These are phyloP conservation scores for Penicillium corylophilum DNA, from an alignment of 2,329 filamentous ascomycete species.

Conservation along the genomic window DNA sequence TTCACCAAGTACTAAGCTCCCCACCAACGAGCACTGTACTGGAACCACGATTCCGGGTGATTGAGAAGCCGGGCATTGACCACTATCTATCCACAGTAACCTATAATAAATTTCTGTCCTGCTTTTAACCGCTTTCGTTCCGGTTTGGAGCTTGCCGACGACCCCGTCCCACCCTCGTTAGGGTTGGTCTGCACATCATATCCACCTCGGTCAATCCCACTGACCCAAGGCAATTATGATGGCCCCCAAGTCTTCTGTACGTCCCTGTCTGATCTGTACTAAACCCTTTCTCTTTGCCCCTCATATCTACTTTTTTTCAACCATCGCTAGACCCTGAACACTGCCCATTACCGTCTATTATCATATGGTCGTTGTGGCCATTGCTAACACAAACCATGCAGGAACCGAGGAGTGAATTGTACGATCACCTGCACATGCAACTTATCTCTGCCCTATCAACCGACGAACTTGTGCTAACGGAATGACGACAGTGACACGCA, in stretches of 20 bases:
- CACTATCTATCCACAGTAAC: neutral
- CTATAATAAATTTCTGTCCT: neutral
- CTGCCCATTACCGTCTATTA: neutral
- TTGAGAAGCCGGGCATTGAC: neutral
- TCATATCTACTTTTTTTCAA: neutral
- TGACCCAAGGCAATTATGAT: slow-evolving; percentile 11
- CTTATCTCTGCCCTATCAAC: neutral
- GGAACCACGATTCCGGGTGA: neutral
- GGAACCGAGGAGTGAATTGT: slow-evolving; percentile 28
- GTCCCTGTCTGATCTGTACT: neutral
- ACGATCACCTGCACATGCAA: slow-evolving; percentile 2
- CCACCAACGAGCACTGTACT: slow-evolving; percentile 5
- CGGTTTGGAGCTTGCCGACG: slow-evolving; percentile 3
- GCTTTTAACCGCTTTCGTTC: neutral
- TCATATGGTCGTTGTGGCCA: neutral
- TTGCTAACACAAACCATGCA: slow-evolving; percentile 19
- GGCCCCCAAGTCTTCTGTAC: slow-evolving; percentile 18
- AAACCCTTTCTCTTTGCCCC: neutral
- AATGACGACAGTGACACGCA: slow-evolving; percentile 37
- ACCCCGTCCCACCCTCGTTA: slow-evolving; percentile 7
- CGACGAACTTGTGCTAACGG: slow-evolving; percentile 5
- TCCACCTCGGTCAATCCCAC: slow-evolving; percentile 4
- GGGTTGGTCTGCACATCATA: slow-evolving; percentile 10
- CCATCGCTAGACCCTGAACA: neutral
- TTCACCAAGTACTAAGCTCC: slow-evolving; percentile 10